A percentile compares a stretch with the other conserved stretches of the same genome.
These are phyloP conservation scores for Blastobotrys aristatus DNA, from an alignment of 1,139 yeast species.

Conservation along the genomic window DNA sequence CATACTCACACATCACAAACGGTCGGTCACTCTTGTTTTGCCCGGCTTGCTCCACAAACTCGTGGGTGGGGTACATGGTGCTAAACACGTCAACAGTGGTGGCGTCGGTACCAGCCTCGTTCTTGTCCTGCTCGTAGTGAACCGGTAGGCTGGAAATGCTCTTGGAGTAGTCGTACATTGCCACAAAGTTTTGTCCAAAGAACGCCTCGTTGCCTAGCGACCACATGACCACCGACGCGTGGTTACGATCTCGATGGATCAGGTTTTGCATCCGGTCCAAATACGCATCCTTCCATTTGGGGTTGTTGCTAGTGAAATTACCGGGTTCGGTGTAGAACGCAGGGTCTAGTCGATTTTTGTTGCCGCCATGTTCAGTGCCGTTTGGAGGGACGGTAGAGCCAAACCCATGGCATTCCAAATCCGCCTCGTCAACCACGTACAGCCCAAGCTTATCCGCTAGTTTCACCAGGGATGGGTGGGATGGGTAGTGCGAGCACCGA, in stretches of 20 bases:
- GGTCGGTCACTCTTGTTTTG: slow-evolving; percentile 25
- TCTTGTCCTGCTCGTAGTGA: slow-evolving; percentile 32
- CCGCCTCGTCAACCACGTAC: slow-evolving; percentile 39
- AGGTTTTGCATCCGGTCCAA: slow-evolving; percentile 35
- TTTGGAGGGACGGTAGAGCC: slow-evolving; percentile 10
- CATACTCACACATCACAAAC: slow-evolving; percentile 37
- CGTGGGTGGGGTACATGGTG: slow-evolving; percentile 34
- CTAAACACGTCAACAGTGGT: slow-evolving; percentile 34
- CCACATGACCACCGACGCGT: slow-evolving; percentile 37
- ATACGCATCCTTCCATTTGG: slow-evolving; percentile 34
- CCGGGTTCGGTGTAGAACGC: slow-evolving; percentile 12
- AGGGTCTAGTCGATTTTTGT: slow-evolving; percentile 16
- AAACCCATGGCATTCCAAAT: slow-evolving; percentile 39
- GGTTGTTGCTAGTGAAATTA: slow-evolving; percentile 32
- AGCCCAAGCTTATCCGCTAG: slow-evolving; percentile 28
- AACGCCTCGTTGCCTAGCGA: slow-evolving; percentile 39
- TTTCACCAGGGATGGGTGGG: slow-evolving; percentile 23
- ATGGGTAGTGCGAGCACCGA: slow-evolving; percentile 38
- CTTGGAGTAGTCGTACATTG: slow-evolving; percentile 31
- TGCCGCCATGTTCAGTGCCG: slow-evolving; percentile 3
- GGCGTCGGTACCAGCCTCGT: slow-evolving; percentile 24
- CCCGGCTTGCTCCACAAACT: slow-evolving; percentile 27
- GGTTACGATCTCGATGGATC: slow-evolving; percentile 35
- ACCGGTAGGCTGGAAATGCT: slow-evolving; percentile 30
- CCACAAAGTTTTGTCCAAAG: slow-evolving; percentile 34